Percentiles rank a stretch among this genome's conserved stretches.
These are phyloP conservation scores for Rubus parviflorus DNA, from an alignment of 306 rosid species.

Conservation along the genomic window DNA sequence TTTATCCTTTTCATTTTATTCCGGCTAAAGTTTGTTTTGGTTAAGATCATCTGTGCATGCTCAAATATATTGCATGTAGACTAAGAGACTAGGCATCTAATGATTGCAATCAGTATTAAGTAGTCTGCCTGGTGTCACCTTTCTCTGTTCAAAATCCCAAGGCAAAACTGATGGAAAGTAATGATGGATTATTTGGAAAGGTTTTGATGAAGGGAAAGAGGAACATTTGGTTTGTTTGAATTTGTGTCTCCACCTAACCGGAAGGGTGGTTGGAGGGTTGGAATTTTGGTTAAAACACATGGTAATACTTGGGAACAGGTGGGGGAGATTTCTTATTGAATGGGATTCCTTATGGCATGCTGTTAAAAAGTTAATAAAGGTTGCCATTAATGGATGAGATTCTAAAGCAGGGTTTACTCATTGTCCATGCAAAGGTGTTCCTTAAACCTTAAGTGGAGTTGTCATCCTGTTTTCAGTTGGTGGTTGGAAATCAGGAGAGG, in stretches of 20 bases:
- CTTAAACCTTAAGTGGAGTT: too few species aligned
- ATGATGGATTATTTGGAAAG: neutral
- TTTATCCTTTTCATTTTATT: constrained; percentile 21
- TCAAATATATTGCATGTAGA: neutral
- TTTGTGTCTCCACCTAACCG: neutral
- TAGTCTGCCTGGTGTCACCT: neutral
- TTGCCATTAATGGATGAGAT: neutral
- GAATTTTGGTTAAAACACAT: neutral
- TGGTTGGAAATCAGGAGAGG: neutral
- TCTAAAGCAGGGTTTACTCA: neutral
- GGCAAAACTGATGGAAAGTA: neutral
- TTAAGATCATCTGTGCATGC: neutral
- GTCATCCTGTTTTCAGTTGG: too few species aligned
- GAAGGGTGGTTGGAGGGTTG: neutral
- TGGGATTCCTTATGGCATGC: too few species aligned
- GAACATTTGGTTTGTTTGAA: neutral
- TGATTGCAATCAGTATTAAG: neutral
- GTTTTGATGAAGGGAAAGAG: neutral
- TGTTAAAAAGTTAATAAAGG: neutral
- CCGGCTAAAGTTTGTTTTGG: constrained; percentile 4
- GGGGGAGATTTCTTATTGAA: neutral
- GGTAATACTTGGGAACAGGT: neutral
- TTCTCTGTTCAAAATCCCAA: neutral
- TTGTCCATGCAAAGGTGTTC: too few species aligned
- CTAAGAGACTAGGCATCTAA: neutral